phyloP scores from a whole-genome alignment of 345 rosid species.

The Durio zibethinus region DNA sequence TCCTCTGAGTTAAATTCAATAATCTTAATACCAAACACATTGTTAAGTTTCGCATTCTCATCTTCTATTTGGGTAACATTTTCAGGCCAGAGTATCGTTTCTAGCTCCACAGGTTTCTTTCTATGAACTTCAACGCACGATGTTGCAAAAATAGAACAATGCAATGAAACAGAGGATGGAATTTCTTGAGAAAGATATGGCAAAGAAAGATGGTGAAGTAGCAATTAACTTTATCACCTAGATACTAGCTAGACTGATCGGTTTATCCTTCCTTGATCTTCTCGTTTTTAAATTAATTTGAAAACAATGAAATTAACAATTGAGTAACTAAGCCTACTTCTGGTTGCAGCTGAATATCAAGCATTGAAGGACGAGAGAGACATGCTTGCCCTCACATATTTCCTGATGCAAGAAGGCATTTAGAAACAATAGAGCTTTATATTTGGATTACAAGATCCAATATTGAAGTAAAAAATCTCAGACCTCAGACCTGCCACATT shows the following conservation, averaged over 20 bases:
- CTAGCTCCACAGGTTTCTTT: neutral
- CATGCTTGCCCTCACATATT: neutral
- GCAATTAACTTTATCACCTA: neutral
- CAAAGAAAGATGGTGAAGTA: neutral
- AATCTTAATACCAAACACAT: neutral
- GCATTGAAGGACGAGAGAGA: neutral
- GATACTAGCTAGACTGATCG: neutral
- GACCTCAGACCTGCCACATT: neutral
- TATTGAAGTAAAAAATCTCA: neutral
- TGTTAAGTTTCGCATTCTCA: neutral
- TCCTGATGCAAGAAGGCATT: neutral
- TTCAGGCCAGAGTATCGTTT: neutral
- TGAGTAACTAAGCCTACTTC: neutral
- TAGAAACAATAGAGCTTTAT: neutral
- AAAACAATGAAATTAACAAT: neutral
- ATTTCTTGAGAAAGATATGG: neutral
- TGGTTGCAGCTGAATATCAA: slow-evolving; percentile 4
- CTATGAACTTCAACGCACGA: neutral
- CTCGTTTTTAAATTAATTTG: neutral
- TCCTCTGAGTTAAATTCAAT: neutral
- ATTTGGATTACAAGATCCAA: slow-evolving; percentile 1
- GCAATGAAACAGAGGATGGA: neutral
- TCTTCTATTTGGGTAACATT: neutral
- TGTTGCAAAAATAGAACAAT: neutral
- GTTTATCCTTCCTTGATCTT: neutral